Evolutionary conservation across 345 rosid genomes (phyloP), one percentile per base, ranked within the genome.

Genomic region (Ricinus communis): DNA sequence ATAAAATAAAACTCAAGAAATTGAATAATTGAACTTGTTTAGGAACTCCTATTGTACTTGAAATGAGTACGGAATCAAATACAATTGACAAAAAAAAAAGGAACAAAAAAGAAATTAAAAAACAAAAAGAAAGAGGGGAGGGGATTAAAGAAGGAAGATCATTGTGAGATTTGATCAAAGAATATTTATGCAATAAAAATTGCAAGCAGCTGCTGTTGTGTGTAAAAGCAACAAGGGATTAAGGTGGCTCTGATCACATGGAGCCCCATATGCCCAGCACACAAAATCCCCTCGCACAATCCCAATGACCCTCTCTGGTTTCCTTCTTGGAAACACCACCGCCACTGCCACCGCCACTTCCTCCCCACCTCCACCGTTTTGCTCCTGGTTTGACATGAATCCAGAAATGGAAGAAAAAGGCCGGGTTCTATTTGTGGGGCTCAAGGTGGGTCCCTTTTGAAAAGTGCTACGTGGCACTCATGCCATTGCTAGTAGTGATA

Each of bases 251-350:
- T 69, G 76, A 64, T 65, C 84, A 77, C 69, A 59, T 68, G 50
- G n/a, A n/a, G n/a, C n/a, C n/a, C n/a, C n/a, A n/a, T n/a, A n/a
- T n/a, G n/a, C n/a, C n/a, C 81, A 54, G 47, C 83, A 84, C 66
- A 10, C 47, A 31, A 33, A 22, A 51, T 55, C 72, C 15, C 57
- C 72, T n/a, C 57, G 33, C 65, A 38, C 49, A 67, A 62, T 31
- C 71, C 70, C 75, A 27, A 30, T 49, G 18, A 21, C 62, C 65
- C 53, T 68, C 12, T 22, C 22, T 45, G 68, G 84, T 74, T 78
- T 71, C 83, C 84, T 68, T 68, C 66, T 64, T 47, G 71, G 87
- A 76, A 69, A 76, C 82, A 71, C 66, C 57, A 41, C 78, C 71
- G 7, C 68, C 38, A 4, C 47, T 9, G 8, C 14, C 19, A 25